Conservation (phyloP, 805 yeast species). For the Metschnikowia orientalis region DNA sequence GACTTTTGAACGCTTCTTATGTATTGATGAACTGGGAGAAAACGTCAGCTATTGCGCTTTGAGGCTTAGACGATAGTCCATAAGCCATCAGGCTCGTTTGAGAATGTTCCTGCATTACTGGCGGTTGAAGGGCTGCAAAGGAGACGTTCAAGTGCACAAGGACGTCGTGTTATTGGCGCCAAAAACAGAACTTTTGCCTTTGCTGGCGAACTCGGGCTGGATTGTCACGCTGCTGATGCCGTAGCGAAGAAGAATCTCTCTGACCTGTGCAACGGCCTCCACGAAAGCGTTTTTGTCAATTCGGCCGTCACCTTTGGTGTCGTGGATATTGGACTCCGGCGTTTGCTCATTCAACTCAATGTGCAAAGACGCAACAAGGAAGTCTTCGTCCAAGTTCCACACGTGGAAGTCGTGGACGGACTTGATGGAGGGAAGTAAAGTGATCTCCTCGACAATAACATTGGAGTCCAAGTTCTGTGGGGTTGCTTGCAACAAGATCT, state of each 20-base stretch:
- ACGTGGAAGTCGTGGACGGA: constrained; percentile 94
- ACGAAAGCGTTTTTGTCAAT: constrained; percentile 45
- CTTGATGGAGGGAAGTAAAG: constrained; percentile 64
- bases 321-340: constrained; percentile 24
- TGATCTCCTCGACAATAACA: constrained; percentile 63
- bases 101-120: too few species aligned
- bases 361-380: constrained; percentile 84
- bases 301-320: constrained; percentile 49
- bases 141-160: constrained; percentile 9
- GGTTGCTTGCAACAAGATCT: constrained; percentile 87
- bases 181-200: constrained; percentile 18
- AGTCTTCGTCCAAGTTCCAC: constrained; percentile 90
- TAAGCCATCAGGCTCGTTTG: too few species aligned
- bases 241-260: constrained; percentile 72
- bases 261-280: constrained; percentile 67
- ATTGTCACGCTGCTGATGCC: constrained; percentile 93
- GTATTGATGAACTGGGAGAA: too few species aligned
- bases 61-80: too few species aligned
- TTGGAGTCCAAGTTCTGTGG: constrained; percentile 81
- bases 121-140: too few species aligned
- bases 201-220: constrained; percentile 77
- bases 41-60: too few species aligned
- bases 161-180: constrained; percentile 27
- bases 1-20: too few species aligned
- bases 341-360: constrained; percentile 50